Evolutionary conservation across 208 protist genomes (phyloP), one percentile per base, ranked within the genome.

Genomic region (Spongospora subterranea): DNA sequence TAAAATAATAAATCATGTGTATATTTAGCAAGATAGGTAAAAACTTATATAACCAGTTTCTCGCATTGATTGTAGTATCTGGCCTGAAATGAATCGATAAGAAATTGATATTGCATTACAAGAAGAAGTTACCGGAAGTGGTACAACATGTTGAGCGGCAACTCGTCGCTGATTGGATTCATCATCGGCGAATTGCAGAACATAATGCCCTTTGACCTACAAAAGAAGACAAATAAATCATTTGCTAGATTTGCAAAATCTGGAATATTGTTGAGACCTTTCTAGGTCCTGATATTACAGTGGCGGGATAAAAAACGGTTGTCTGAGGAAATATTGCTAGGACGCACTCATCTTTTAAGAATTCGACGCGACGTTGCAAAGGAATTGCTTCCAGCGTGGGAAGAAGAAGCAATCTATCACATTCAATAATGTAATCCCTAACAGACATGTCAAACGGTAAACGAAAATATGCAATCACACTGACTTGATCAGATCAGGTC

Each of bases 101-200:
- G 50, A 60, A 60, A 60, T 29, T 24, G 24, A 29, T 60, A 6
- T 24, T 60, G 24, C 6, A 60, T 60, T 60, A 29, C 35, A 40
- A 39, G 6, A 35, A n/a, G 6, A 35, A 6, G 13, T 20, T 45
- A 43, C 71, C 6, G 71, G 71, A 6, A 82, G 71, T 20, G 71
- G 71, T 20, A 82, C 71, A 43, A 82, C 71, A n/a, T 82, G 71
- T 20, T 6, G 17, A 43, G 17, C n/a, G n/a, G 71, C 6, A 20
- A 82, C n/a, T 82, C 40, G n/a, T 6, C 71, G 71, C 40, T 82
- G 71, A 45, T 82, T 82, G 35, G 17, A 45, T 43, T 82, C 71
- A n/a, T 82, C 71, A 43, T 82, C 71, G n/a, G 71, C 71, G 71
- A 82, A 82, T 43, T 82, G 71, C 35, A 82, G n/a, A 20, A 82